Base-by-base conservation (phyloP, 176 grass and related monocot genomes). In the Cocos nucifera region DNA sequence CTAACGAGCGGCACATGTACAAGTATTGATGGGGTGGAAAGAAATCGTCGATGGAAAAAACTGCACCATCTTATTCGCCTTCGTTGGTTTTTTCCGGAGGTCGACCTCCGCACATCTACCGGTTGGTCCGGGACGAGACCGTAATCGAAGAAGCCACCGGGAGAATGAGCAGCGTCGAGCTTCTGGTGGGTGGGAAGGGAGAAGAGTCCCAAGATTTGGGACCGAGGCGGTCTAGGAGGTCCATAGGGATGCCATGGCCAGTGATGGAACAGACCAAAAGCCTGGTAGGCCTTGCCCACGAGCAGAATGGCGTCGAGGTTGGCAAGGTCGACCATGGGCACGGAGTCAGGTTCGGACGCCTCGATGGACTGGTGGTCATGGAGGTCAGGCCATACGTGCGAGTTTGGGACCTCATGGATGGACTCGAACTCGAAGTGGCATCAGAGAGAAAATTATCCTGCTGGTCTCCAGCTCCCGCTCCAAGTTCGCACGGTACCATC, bases 241-340 rank as follows among this genome's bases (percentile, higher is more conserved):
- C 52, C 7, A 10, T 1, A 2, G 65, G 52, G 24, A 68, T 24
- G 65, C 65, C 65, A 9, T 56, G 65, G 9, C 65, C 65, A 10
- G 51, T 68, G n/a, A 68, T 0, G 65, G 51, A 68, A 68, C 10
- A 52, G 27, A 4, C 65, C 65, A 52, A 52, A 68, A n/a, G 39
- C 65, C 51, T 29, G 6, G 52, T 52, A 68, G 0, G 65, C 52
- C 22, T 26, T 7, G 26, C 65, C 65, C 4, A 68, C 35, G 52
- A 22, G 65, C 0, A 10, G 15, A 25, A 24, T 52, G n/a, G 52
- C 65, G 51, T 67, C 51, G n/a, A 26, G 51, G 52, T 25, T n/a
- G n/a, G n/a, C n/a, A n/a, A 67, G 65, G 51, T 68, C 51, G 10
- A 68, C 18, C 18, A 68, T 17, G 65, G 65, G 65, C n/a, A 67